Conservation (phyloP, 2,329 filamentous ascomycete genomes). For the Cercospora sp. region DNA sequence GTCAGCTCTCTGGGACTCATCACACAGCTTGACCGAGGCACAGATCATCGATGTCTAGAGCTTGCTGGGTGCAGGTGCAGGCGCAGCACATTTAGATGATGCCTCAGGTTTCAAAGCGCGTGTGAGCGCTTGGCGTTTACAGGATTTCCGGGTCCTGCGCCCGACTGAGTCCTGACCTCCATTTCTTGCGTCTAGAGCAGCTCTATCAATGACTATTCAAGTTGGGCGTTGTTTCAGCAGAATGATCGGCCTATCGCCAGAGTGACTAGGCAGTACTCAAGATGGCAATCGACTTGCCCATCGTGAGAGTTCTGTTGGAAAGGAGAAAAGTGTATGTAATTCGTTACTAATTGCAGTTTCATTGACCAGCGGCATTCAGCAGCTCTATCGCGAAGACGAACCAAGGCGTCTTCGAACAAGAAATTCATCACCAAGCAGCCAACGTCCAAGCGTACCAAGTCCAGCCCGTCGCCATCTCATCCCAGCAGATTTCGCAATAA, state of each 20-base stretch:
- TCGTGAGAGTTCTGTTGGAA: no score
- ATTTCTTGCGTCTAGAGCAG: not conserved
- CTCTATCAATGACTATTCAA: not conserved
- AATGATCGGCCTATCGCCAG: not conserved
- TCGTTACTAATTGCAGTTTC: not conserved
- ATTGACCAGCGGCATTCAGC: not conserved
- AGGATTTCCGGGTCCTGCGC: not conserved
- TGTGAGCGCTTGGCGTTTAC: not conserved
- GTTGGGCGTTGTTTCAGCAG: not conserved
- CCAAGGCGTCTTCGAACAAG: no score
- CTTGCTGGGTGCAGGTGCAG: not conserved
- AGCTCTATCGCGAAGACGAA: no score
- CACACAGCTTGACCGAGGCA: no score
- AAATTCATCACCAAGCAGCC: no score
- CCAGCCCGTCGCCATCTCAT: not conserved
- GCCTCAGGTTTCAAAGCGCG: not conserved
- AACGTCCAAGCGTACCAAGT: no score
- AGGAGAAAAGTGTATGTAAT: not conserved
- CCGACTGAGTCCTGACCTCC: no score
- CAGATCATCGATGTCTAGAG: not conserved
- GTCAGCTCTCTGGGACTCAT: no score
- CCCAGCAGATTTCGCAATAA: not conserved
- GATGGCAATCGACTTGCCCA: no score
- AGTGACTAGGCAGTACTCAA: no score
- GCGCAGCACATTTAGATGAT: not conserved